These are phyloP conservation scores for Gardenia jasminoides DNA, from an alignment of 257 asterid genomes.

Conservation along the genomic window DNA sequence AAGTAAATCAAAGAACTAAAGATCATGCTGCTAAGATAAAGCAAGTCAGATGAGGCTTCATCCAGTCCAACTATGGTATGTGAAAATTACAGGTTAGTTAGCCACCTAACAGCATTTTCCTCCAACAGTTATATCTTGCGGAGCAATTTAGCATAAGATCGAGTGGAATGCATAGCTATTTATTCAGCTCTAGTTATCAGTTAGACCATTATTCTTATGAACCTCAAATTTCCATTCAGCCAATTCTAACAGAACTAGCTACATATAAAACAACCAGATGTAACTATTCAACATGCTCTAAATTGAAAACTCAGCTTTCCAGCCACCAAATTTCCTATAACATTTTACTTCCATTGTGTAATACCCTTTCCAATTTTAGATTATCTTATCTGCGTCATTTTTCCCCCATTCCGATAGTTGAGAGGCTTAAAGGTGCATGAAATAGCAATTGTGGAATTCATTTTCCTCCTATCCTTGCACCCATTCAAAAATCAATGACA, in stretches of 20 bases:
- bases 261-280: too few relatives aligned
- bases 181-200: not conserved
- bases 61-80: too few relatives aligned
- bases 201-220: not conserved
- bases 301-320: too few relatives aligned
- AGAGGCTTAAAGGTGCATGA: not conserved
- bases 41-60: not conserved
- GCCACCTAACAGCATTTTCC: not conserved
- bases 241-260: not conserved
- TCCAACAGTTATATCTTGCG: not conserved
- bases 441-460: not conserved
- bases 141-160: not conserved
- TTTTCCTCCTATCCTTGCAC: not conserved
- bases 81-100: not conserved
- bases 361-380: too few relatives aligned
- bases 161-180: not conserved
- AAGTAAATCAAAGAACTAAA: too few relatives aligned
- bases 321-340: not conserved
- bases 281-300: too few relatives aligned
- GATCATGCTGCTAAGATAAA: not conserved
- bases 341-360: too few relatives aligned
- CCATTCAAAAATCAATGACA: not conserved
- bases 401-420: not conserved
- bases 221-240: not conserved
- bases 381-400: not conserved